Evolutionary conservation across 1,284 basidiomycete genomes (phyloP).

Genomic region (Cystobasidium sp.): DNA sequence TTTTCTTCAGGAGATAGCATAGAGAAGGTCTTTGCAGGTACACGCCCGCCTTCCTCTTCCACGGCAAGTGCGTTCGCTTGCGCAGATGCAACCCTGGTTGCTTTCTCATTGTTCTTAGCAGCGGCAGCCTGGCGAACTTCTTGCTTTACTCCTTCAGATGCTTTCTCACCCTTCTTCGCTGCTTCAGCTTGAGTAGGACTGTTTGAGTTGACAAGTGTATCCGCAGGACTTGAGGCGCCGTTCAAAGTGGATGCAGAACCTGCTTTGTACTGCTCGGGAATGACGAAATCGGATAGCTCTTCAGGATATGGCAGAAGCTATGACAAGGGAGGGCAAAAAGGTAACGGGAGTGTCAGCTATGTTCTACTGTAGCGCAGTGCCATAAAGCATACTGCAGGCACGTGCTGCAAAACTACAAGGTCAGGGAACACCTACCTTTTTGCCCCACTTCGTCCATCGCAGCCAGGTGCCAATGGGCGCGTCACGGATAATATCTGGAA

Average conservation of each 20-base stretch:
- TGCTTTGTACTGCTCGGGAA: constrained; percentile 6
- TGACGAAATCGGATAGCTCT: constrained; percentile 18
- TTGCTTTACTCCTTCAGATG: constrained; percentile 23
- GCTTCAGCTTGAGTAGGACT: not conserved
- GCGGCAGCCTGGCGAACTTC: not conserved
- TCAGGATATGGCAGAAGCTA: constrained; percentile 28
- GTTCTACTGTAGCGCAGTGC: no score
- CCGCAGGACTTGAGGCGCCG: constrained; percentile 7
- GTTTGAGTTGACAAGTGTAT: constrained; percentile 8
- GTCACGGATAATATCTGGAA: constrained; percentile 20
- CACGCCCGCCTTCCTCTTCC: constrained; percentile 5
- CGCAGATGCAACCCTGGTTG: not conserved
- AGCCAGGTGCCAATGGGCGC: constrained; percentile 24
- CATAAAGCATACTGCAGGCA: no score
- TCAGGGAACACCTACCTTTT: constrained; percentile 12
- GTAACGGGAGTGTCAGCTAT: not conserved
- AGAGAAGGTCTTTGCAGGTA: constrained; percentile 1
- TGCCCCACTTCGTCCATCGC: constrained; percentile 20
- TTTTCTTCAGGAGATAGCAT: constrained; percentile 7
- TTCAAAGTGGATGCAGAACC: not conserved
- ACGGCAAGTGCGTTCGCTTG: not conserved
- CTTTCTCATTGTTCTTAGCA: not conserved
- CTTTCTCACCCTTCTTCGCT: constrained; percentile 2
- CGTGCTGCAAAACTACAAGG: no score
- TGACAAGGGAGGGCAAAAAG: not conserved